phyloP scores from a whole-genome alignment of 2,329 filamentous ascomycete species.

The Curvularia eragrostidis region DNA sequence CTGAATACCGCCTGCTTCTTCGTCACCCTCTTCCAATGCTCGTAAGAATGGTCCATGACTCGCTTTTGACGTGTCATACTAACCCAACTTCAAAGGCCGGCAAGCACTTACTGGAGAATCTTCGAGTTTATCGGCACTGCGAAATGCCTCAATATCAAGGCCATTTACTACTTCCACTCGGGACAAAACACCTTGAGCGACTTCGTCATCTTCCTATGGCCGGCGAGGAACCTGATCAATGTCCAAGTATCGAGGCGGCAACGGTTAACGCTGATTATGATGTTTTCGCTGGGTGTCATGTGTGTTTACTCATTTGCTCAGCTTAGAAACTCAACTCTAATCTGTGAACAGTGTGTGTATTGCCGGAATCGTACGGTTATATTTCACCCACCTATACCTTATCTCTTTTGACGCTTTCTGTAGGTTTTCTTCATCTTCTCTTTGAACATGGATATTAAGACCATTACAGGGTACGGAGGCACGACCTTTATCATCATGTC shows the following conservation, averaged over 20 bases:
- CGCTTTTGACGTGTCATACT: neutral
- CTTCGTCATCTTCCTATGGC: slow-evolving; percentile 44
- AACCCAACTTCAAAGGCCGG: slow-evolving; percentile 17
- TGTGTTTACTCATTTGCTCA: slow-evolving; percentile 2
- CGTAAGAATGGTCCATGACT: slow-evolving; percentile 20
- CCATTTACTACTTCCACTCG: slow-evolving; percentile 34
- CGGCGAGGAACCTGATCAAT: slow-evolving; percentile 35
- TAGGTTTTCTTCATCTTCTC: slow-evolving; percentile 10
- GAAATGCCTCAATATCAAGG: slow-evolving; percentile 35
- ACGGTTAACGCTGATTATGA: slow-evolving; percentile 36
- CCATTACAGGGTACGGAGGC: slow-evolving; percentile 32
- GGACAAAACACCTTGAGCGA: slow-evolving; percentile 40
- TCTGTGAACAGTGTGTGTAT: slow-evolving; percentile 40
- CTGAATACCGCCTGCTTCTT: slow-evolving; percentile 34
- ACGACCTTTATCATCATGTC: slow-evolving; percentile 36
- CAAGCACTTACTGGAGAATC: slow-evolving; percentile 35
- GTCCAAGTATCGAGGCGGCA: slow-evolving; percentile 39
- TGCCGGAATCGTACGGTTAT: slow-evolving; percentile 40
- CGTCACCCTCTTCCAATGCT: slow-evolving; percentile 39
- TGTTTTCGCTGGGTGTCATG: slow-evolving; percentile 44
- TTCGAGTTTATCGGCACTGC: slow-evolving; percentile 29
- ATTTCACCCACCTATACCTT: slow-evolving; percentile 38
- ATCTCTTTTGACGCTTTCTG: slow-evolving; percentile 38
- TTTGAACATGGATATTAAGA: neutral
- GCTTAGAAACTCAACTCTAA: slow-evolving; percentile 20